Base-by-base conservation (phyloP, 2,329 filamentous ascomycete species). In the Reticulascus tulasneorum region DNA sequence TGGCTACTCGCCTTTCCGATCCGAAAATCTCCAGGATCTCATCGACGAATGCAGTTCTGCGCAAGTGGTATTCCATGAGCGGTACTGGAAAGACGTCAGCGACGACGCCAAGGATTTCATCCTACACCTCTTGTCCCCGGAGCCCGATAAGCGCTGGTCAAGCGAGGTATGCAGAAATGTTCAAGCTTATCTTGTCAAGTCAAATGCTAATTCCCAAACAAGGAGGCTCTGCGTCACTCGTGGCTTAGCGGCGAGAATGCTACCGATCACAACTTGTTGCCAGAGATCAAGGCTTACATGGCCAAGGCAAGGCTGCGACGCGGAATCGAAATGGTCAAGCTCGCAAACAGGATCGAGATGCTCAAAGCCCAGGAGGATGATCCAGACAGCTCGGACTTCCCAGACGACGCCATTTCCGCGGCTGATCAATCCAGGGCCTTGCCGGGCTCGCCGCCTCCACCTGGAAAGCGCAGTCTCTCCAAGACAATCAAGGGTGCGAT, bases 71-170 rank as follows among this genome's bases (percentile, higher is more conserved):
- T 98, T 97, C 77, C 93, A 98, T 61, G 90, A 96, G 58, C 81
- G 91, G 38, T 98, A 97, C 68, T 98, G 93, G 93, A 93, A 89
- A 60, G 93, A 96, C 51, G 93, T 98, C 53, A 96, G 90, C 59
- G 74, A 85, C 32, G 90, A 97, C 49, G 93, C 90, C 48, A 98
- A 97, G 68, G 81, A 91, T 48, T 98, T 98, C 60, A 97, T 98
- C 64, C 67, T 84, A 43, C 69, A 71, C 38, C 75, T 98, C 18
- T 75, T 98, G 40, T 82, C 91, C 49, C 81, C 89, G 4, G 76
- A 87, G 48, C 84, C 89, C 2, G 75, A 81, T 30, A 76, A 85
- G 50, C 82, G 94, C 50, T 82, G 80, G 52, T 84, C 84, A 2
- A 94, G 87, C 53, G 74, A 84, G 63, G 84, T 86, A 72, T 46